These are phyloP conservation scores for Stenocarpella maydis DNA, from an alignment of 2,329 filamentous ascomycete genomes.

Conservation along the genomic window DNA sequence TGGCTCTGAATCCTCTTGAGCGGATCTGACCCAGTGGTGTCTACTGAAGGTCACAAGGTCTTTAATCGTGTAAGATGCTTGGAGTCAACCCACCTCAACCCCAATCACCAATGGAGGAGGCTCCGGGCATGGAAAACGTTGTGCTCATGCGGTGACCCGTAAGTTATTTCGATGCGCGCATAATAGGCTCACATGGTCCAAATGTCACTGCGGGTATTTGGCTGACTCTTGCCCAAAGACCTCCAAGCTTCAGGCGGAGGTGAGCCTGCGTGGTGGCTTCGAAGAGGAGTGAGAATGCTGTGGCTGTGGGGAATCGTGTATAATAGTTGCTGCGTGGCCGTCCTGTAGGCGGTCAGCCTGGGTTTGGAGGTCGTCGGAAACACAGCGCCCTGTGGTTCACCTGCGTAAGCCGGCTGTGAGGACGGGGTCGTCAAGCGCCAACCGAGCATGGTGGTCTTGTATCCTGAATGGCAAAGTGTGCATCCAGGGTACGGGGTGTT, in stretches of 20 bases:
- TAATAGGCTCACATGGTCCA: background rate
- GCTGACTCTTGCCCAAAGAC: conserved; percentile 4
- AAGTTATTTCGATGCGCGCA: background rate
- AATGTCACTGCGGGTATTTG: background rate
- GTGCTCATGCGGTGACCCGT: conserved; percentile 27
- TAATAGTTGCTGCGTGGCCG: conserved; percentile 20
- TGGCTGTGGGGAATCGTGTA: conserved; percentile 26
- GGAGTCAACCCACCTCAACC: conserved; percentile 32
- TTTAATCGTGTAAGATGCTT: conserved; percentile 32
- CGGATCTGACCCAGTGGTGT: background rate
- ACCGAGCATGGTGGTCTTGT: background rate
- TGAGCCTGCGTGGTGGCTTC: conserved; percentile 30
- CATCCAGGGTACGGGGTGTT: background rate
- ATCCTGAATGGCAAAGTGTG: background rate
- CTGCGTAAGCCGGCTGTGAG: background rate
- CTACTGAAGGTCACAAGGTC: background rate
- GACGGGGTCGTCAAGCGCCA: background rate
- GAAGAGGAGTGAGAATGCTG: conserved; percentile 33
- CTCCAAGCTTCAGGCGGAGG: conserved; percentile 29
- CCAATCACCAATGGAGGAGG: conserved; percentile 34
- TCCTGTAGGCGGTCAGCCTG: conserved; percentile 8
- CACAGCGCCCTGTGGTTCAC: background rate
- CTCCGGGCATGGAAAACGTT: background rate
- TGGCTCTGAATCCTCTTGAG: background rate
- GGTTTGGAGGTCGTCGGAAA: background rate